These are phyloP conservation scores for Fraxinus pennsylvanica DNA, from an alignment of 257 asterid genomes.

Conservation along the genomic window DNA sequence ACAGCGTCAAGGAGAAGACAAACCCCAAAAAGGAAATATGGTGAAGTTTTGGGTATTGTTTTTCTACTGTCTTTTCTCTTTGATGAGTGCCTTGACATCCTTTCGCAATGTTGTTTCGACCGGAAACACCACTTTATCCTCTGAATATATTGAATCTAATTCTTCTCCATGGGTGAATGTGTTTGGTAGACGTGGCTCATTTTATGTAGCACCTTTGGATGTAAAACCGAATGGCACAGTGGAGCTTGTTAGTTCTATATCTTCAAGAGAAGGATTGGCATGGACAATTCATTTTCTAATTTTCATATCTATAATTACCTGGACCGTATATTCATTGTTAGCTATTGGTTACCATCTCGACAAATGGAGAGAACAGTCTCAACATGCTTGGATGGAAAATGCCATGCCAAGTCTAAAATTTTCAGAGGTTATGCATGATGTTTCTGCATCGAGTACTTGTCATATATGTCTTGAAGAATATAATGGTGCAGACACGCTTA, in stretches of 20 bases:
- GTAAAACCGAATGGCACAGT: background rate
- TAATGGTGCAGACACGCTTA: slow-evolving; percentile 42
- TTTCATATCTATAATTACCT: background rate
- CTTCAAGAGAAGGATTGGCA: background rate
- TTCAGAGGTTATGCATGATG: too few relatives aligned
- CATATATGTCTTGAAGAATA: slow-evolving; percentile 56
- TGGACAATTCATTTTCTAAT: background rate
- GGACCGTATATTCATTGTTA: background rate
- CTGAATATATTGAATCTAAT: slow-evolving; percentile 26
- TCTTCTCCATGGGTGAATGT: background rate
- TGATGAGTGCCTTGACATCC: background rate
- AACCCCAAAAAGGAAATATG: background rate
- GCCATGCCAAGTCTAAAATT: too few relatives aligned
- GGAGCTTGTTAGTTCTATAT: background rate
- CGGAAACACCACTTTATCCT: slow-evolving; percentile 21
- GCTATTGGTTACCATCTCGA: background rate
- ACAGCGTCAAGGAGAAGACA: background rate
- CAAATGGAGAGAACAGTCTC: slow-evolving; percentile 28
- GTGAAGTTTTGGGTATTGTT: background rate
- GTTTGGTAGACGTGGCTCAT: background rate
- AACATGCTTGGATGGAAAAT: slow-evolving; percentile 44
- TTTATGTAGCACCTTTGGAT: background rate
- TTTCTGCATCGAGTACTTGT: slow-evolving; percentile 45
- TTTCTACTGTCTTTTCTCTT: background rate
- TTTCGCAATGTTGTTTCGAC: slow-evolving; percentile 20